These are phyloP conservation scores for Chaetomium cochliodes DNA, from an alignment of 495 filamentous ascomycete species.

Conservation along the genomic window DNA sequence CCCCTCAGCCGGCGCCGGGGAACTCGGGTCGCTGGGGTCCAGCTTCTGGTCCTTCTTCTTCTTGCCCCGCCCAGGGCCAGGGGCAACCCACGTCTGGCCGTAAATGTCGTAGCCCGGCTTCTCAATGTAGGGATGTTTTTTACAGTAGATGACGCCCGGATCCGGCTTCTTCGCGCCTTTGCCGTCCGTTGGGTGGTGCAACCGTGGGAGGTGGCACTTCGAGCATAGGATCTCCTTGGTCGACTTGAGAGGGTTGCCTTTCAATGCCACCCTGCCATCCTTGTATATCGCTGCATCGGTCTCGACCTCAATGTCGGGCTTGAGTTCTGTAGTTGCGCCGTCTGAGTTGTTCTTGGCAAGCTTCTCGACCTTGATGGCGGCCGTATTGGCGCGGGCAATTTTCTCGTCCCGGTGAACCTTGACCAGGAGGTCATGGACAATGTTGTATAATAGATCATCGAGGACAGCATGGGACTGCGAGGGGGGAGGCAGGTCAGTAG, in stretches of 20 bases:
- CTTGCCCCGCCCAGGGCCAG: conserved; percentile 55
- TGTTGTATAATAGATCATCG: conserved; percentile 69
- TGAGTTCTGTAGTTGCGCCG: conserved; percentile 40
- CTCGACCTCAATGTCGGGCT: conserved; percentile 57
- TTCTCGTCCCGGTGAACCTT: conserved; percentile 75
- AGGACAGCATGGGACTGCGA: conserved; percentile 54
- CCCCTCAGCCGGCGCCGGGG: conserved; percentile 50
- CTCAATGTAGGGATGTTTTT: conserved; percentile 68
- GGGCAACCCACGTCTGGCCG: conserved; percentile 66
- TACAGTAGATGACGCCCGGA: conserved; percentile 68
- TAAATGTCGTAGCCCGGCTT: conserved; percentile 78
- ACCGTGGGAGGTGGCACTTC: conserved; percentile 62
- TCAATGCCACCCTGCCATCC: conserved; percentile 67
- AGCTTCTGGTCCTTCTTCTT: conserved; percentile 63
- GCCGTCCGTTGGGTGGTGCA: conserved; percentile 63
- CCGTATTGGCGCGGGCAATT: conserved; percentile 67
- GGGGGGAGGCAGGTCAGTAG: conserved; percentile 3
- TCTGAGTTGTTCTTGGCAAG: conserved; percentile 57
- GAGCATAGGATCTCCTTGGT: conserved; percentile 68
- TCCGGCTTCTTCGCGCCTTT: conserved; percentile 60
- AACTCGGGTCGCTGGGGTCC: conserved; percentile 41
- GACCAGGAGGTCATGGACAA: conserved; percentile 67
- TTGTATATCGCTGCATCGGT: conserved; percentile 71
- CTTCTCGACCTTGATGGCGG: conserved; percentile 69
- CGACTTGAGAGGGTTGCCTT: conserved; percentile 72